Evolutionary conservation across 305 asterid species (phyloP), one percentile per base, ranked within the genome.

Genomic region (Stenogyne calaminthoides): DNA sequence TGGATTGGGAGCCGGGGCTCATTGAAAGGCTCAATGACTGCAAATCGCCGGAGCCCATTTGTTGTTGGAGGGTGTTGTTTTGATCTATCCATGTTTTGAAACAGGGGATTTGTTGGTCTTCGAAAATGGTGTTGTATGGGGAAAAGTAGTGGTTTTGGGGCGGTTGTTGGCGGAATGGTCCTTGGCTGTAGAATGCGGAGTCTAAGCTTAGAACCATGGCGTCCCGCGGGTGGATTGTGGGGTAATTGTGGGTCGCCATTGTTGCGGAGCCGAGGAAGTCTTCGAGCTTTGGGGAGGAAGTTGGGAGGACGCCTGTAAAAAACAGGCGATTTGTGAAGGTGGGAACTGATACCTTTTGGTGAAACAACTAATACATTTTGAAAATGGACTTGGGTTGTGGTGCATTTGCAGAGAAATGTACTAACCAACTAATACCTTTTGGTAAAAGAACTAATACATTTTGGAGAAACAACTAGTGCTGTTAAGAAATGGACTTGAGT

Each of bases 1-100:
- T 88, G 5, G 93, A 83, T 67, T 91, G 95, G 0, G 97, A 89
- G 37, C 86, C 89, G 4, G 91, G 96, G 80, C 93, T 89, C 97
- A 91, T 91, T 0, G 97, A 91, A 79, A 91, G 51, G 72, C 78
- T 86, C 64, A 89, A 57, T 19, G 91, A 83, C 52, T 88, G 91
- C 20, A 85, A 69, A 67, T 84, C 91, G 1, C 84, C 80, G 22
- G 80, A 75, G 74, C 77, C 80, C 62, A 76, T 16, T 6, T 4
- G 40, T 19, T 64, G 77, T 32, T 80, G 78, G 46, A 79, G 80
- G 15, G 81, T 81, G 61, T 79, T 83, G 12, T 70, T 74, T 20
- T 82, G 81, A 9, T 85, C 83, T 15, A 84, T 80, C 96, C 93
- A 89, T n/a, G 86, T 78, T 60, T 77, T 88, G 34, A 84, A 51